Conservation (phyloP, 2,329 filamentous ascomycete genomes). For the Aspergillus sp. region DNA sequence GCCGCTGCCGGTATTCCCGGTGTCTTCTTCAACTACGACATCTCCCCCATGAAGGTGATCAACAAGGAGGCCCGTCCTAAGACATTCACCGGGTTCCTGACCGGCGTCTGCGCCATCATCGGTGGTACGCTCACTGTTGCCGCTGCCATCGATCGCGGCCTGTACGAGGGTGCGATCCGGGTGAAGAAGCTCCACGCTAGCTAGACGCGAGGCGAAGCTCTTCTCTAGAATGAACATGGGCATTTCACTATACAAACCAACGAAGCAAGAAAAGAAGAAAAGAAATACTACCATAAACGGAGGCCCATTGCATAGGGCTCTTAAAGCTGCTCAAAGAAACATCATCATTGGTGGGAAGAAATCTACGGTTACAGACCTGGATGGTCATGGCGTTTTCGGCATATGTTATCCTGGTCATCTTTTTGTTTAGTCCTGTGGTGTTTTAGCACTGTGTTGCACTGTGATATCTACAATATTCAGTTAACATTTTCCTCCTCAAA, state of each 20-base stretch:
- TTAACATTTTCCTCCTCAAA: background rate
- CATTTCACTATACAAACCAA: no score
- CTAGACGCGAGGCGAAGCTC: background rate
- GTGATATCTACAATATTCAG: background rate
- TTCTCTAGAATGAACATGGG: no score
- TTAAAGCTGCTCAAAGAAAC: background rate
- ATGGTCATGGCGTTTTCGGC: conserved; percentile 8
- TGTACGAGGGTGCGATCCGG: conserved; percentile 83
- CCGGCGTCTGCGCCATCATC: conserved; percentile 89
- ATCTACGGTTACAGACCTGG: background rate
- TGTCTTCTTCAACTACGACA: conserved; percentile 98
- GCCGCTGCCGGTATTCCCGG: conserved; percentile 90
- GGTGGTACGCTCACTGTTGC: conserved; percentile 95
- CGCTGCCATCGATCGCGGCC: conserved; percentile 82
- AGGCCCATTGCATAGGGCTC: background rate
- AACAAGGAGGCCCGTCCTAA: conserved; percentile 90
- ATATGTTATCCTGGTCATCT: conserved; percentile 1
- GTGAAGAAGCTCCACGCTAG: conserved; percentile 80
- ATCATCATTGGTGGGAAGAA: conserved; percentile 3
- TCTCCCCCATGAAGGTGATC: conserved; percentile 99
- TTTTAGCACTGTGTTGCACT: conserved; percentile 2
- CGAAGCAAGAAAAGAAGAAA: background rate
- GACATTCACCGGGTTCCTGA: conserved; percentile 86
- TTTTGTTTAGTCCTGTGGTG: background rate
- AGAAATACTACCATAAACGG: background rate